A percentile compares a stretch with the other conserved stretches of the same genome.
phyloP scores from a whole-genome alignment of 108 stramenopile species.

The Skeletonema marinoi region DNA sequence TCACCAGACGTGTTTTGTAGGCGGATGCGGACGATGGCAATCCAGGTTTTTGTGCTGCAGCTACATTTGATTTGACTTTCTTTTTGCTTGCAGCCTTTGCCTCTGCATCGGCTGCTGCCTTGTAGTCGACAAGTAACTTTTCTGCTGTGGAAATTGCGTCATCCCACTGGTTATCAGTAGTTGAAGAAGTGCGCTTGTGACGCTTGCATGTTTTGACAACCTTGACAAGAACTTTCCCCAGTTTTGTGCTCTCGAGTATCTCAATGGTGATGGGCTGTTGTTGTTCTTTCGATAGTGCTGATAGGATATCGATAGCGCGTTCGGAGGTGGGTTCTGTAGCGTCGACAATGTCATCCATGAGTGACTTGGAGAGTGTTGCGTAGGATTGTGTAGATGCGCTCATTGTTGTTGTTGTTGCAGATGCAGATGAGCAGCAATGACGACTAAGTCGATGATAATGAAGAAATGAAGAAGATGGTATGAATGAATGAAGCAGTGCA shows the following conservation, averaged over 20 bases:
- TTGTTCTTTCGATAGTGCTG: neutral
- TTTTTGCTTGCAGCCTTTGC: constrained; percentile 5
- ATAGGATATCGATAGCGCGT: neutral
- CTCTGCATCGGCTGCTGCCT: constrained; percentile 42
- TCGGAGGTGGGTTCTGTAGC: constrained; percentile 5
- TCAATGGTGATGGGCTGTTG: constrained; percentile 31
- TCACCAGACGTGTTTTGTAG: constrained; percentile 55
- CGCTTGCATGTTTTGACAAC: constrained; percentile 57
- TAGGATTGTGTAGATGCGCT: neutral
- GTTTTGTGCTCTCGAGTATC: constrained; percentile 49
- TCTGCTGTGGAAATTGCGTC: constrained; percentile 19
- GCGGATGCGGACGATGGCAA: constrained; percentile 50
- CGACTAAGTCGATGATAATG: neutral
- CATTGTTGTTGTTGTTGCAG: neutral
- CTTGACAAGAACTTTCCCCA: constrained; percentile 57
- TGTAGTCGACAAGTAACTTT: constrained; percentile 44
- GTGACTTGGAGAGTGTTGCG: neutral
- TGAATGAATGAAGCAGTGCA: neutral
- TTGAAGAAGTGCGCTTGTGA: constrained; percentile 52
- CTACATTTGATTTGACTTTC: neutral
- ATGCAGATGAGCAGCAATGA: neutral
- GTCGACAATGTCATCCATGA: constrained; percentile 5
- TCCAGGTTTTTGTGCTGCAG: constrained; percentile 22
- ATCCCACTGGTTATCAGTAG: constrained; percentile 37
- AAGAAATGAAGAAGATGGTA: neutral